Evolutionary conservation across 768 basidiomycete genomes (phyloP).

Genomic region (Rhodotorula kratochvilovae): DNA sequence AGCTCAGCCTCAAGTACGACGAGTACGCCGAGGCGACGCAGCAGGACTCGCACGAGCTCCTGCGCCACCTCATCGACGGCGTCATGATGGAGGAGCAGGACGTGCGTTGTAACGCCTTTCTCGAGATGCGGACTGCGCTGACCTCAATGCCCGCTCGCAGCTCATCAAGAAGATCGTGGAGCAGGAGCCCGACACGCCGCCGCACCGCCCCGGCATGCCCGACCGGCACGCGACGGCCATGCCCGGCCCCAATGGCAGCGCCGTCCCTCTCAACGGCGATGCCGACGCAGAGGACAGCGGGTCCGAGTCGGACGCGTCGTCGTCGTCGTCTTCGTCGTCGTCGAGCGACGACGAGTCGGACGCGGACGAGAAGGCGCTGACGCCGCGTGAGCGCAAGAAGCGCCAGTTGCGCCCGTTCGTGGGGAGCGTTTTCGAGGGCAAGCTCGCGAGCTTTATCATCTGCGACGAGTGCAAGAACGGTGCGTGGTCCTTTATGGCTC

Average conservation of each 20-base stretch:
- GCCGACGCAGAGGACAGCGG: neutral
- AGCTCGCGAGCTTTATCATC: conserved; percentile 82
- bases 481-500: conserved; percentile 45
- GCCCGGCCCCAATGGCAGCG: neutral
- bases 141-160: conserved; percentile 47
- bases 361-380: neutral
- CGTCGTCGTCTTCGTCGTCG: conserved; percentile 2
- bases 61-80: conserved; percentile 80
- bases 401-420: conserved; percentile 57
- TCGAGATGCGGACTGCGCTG: neutral
- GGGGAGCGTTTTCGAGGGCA: conserved; percentile 86
- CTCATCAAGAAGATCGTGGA: conserved; percentile 70
- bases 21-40: conserved; percentile 93
- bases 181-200: conserved; percentile 24
- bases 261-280: neutral
- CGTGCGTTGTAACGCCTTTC: conserved; percentile 48
- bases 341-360: conserved; percentile 27
- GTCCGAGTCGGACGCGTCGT: conserved; percentile 1
- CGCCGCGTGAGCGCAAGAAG: conserved; percentile 12
- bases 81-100: conserved; percentile 94
- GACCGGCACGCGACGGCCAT: conserved; percentile 48
- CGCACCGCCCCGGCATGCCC: conserved; percentile 31
- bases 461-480: conserved; percentile 87
- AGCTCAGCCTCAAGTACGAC: conserved; percentile 78
- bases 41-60: conserved; percentile 91